These are phyloP conservation scores for Leptomonas pyrrhocoris DNA, from an alignment of 208 protist genomes.

Conservation along the genomic window DNA sequence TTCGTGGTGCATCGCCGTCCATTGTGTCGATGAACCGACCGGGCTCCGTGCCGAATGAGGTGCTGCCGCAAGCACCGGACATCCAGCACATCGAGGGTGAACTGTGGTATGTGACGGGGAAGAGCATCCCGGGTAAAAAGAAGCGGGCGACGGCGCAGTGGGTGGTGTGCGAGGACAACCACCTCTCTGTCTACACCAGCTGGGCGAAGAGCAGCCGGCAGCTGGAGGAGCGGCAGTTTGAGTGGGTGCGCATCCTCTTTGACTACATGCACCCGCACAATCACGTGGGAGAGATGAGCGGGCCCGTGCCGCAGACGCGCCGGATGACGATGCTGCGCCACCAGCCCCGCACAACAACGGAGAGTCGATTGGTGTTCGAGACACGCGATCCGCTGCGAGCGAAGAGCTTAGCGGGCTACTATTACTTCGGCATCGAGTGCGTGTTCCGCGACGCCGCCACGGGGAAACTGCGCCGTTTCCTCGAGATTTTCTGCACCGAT, in stretches of 20 bases:
- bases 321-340: slow-evolving; percentile 20
- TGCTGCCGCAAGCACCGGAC: slow-evolving; percentile 10
- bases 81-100: slow-evolving; percentile 50
- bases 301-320: slow-evolving; percentile 12
- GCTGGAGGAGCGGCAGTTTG: slow-evolving; percentile 49
- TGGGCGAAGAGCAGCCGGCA: slow-evolving; percentile 39
- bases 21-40: slow-evolving; percentile 11
- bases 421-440: slow-evolving; percentile 68
- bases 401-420: slow-evolving; percentile 29
- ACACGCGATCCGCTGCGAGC: slow-evolving; percentile 6
- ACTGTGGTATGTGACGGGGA: slow-evolving; percentile 54
- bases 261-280: slow-evolving; percentile 47
- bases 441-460: slow-evolving; percentile 17
- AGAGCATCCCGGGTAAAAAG: slow-evolving; percentile 38
- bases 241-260: slow-evolving; percentile 52
- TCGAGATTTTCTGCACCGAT: slow-evolving; percentile 56
- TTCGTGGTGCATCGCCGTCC: slow-evolving; percentile 7
- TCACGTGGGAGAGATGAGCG: slow-evolving; percentile 19
- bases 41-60: slow-evolving; percentile 17
- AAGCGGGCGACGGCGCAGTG: slow-evolving; percentile 30
- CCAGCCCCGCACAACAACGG: slow-evolving; percentile 9
- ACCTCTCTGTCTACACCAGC: slow-evolving; percentile 48
- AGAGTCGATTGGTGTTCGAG: slow-evolving; percentile 18
- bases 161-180: slow-evolving; percentile 55
- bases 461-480: slow-evolving; percentile 21